Conservation (phyloP, 2,329 filamentous ascomycete genomes). For the Hymenoscyphus albidus region DNA sequence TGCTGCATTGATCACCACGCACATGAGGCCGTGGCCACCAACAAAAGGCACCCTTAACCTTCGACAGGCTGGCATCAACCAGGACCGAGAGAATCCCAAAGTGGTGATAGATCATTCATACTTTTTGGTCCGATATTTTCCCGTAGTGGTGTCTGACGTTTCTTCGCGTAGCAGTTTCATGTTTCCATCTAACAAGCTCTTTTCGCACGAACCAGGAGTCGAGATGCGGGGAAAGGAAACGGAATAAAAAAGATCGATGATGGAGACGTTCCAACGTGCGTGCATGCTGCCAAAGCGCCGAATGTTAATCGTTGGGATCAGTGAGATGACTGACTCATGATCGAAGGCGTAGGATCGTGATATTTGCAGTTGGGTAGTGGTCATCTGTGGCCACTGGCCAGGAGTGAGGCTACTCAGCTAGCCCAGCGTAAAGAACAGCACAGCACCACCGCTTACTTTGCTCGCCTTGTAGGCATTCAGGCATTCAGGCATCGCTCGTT, state of each 20-base stretch:
- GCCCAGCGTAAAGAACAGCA: background rate
- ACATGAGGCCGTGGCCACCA: background rate
- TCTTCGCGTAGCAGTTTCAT: constrained; percentile 2
- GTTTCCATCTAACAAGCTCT: constrained; percentile 1
- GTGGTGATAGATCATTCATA: background rate
- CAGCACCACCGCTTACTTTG: background rate
- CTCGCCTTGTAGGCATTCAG: no score
- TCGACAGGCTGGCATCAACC: background rate
- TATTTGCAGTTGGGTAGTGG: background rate
- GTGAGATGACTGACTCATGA: background rate
- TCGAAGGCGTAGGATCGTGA: no score
- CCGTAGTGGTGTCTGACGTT: background rate
- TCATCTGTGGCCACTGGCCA: background rate
- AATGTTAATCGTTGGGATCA: background rate
- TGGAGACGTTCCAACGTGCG: background rate
- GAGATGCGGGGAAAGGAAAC: background rate
- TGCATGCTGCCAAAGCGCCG: background rate
- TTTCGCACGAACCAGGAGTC: constrained; percentile 1
- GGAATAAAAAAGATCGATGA: no score
- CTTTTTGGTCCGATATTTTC: background rate
- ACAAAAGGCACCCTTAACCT: background rate
- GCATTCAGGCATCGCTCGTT: background rate
- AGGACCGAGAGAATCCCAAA: background rate
- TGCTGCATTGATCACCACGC: background rate
- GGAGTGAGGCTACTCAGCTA: background rate